A percentile compares a stretch with the other conserved stretches of the same genome.
phyloP scores from a whole-genome alignment of 768 basidiomycete genomes.

The Boletus reticuloceps region DNA sequence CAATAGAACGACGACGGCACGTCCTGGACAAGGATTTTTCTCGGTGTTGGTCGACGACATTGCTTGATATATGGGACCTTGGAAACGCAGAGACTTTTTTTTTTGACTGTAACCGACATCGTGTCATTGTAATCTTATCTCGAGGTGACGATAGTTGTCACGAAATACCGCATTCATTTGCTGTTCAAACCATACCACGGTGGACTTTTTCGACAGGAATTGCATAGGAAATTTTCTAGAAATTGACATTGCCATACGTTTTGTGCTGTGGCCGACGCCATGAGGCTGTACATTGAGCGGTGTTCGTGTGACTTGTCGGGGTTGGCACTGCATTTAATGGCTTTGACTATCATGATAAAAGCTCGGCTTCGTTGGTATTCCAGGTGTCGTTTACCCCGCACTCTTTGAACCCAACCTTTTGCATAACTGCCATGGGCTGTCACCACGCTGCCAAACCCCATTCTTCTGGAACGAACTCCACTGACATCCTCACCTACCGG shows the following conservation, averaged over 20 bases:
- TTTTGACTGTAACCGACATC: no score
- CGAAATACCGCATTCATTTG: no score
- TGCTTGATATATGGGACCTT: slow-evolving; percentile 22
- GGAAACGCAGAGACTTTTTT: neutral
- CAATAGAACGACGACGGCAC: slow-evolving; percentile 11
- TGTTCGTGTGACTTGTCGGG: no score
- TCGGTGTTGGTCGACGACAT: slow-evolving; percentile 41
- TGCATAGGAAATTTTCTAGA: no score
- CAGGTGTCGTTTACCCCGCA: neutral
- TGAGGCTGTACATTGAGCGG: no score
- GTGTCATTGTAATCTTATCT: no score
- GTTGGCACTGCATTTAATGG: no score
- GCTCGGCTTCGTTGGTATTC: neutral
- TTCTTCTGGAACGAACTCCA: neutral
- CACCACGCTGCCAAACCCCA: neutral
- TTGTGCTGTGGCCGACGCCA: no score
- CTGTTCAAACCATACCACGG: no score
- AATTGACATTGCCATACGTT: no score
- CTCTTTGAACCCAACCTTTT: neutral
- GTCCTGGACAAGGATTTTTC: slow-evolving; percentile 31
- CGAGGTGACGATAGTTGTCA: no score
- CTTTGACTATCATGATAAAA: neutral
- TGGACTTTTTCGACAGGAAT: no score
- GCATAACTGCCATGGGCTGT: neutral
- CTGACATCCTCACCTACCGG: slow-evolving; percentile 52